These are phyloP conservation scores for Penicillium mononematosum DNA, from an alignment of 495 filamentous ascomycete genomes.

Conservation along the genomic window DNA sequence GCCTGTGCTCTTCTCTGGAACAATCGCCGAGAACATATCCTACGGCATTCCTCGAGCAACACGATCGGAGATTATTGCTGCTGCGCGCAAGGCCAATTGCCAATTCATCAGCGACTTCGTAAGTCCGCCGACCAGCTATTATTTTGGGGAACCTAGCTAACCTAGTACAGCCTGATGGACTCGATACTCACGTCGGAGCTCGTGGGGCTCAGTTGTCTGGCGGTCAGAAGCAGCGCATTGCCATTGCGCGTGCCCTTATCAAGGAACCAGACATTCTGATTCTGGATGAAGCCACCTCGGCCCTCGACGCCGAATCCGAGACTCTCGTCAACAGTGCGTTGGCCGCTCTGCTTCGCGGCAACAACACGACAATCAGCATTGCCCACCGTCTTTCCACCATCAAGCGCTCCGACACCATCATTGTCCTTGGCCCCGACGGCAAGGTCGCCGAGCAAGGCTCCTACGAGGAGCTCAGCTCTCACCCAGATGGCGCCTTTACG, in stretches of 20 bases:
- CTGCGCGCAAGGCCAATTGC: conserved; percentile 93
- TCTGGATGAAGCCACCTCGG: conserved; percentile 90
- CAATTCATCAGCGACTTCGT: conserved; percentile 92
- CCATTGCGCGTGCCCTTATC: conserved; percentile 89
- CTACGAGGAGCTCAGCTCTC: conserved; percentile 70
- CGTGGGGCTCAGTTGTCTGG: conserved; percentile 92
- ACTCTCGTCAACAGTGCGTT: conserved; percentile 92
- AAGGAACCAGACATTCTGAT: conserved; percentile 97
- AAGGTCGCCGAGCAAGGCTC: conserved; percentile 86
- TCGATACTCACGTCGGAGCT: conserved; percentile 91
- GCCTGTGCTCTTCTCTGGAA: conserved; percentile 92
- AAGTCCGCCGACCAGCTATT: conserved; percentile 29
- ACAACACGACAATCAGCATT: conserved; percentile 95
- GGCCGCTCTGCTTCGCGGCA: conserved; percentile 71
- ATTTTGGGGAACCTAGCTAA: conserved; percentile 18
- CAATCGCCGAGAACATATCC: conserved; percentile 93
- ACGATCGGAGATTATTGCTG: conserved; percentile 75
- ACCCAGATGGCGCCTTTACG: conserved; percentile 77
- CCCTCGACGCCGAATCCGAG: conserved; percentile 96
- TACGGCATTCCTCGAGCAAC: conserved; percentile 84
- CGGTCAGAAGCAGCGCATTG: conserved; percentile 96
- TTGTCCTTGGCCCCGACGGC: conserved; percentile 81
- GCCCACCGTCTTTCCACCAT: conserved; percentile 94
- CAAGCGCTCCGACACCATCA: conserved; percentile 88
- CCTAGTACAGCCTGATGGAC: conserved; percentile 67